Percentiles rank a stretch among this genome's conserved stretches.
phyloP scores from a whole-genome alignment of 2,329 filamentous ascomycete species.

The Bipolaris zeicola region DNA sequence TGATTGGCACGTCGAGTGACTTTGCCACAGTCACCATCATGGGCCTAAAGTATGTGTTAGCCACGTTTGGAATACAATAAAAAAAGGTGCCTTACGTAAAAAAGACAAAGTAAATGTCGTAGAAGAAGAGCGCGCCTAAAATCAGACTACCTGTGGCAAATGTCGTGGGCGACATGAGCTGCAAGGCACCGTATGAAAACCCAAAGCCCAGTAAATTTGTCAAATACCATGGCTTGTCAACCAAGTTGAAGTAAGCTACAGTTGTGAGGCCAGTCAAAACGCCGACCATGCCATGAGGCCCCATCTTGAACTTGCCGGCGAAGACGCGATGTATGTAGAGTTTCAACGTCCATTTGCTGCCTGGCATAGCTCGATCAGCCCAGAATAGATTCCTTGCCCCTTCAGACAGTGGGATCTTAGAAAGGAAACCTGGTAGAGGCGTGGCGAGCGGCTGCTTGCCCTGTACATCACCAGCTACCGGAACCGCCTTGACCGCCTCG shows the following conservation, averaged over 20 bases:
- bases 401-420: constrained; percentile 54
- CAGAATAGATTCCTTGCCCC: constrained; percentile 52
- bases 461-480: constrained; percentile 35
- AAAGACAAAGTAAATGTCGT: constrained; percentile 93
- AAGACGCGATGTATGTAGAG: constrained; percentile 60
- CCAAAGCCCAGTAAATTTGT: constrained; percentile 88
- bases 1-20: constrained; percentile 88
- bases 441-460: constrained; percentile 42
- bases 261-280: constrained; percentile 60
- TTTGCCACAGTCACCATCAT: constrained; percentile 89
- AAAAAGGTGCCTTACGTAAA: constrained; percentile 64
- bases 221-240: constrained; percentile 69
- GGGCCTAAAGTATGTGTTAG: constrained; percentile 56
- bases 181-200: constrained; percentile 81
- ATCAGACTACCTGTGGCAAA: constrained; percentile 82
- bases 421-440: constrained; percentile 59
- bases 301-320: constrained; percentile 59
- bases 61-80: neutral
- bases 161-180: constrained; percentile 86
- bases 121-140: constrained; percentile 81
- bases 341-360: constrained; percentile 59
- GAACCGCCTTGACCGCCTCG: constrained; percentile 40
- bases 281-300: constrained; percentile 61
- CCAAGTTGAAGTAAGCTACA: constrained; percentile 68
- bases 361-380: constrained; percentile 55